Evolutionary conservation across 2,329 filamentous ascomycete species (phyloP).

Genomic region (Hirsutella thompsonii): DNA sequence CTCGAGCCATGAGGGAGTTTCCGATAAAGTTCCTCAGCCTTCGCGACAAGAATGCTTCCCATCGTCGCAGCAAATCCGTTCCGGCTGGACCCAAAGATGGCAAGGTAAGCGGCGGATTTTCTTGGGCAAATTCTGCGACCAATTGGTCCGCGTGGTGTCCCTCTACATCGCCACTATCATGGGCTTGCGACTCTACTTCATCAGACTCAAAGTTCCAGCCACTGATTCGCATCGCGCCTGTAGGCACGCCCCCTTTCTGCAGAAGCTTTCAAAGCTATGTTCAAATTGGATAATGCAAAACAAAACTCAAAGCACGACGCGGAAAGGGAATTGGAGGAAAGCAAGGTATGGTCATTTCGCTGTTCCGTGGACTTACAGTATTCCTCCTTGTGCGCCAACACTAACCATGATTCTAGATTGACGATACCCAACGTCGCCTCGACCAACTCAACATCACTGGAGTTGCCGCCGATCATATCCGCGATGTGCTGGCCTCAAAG

Average conservation of each 20-base stretch:
- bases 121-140: background rate
- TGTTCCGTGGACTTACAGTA: no score
- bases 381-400: no score
- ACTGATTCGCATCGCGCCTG: constrained; percentile 1
- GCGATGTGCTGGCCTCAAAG: constrained; percentile 42
- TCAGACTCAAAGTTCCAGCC: constrained; percentile 5
- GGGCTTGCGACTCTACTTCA: background rate
- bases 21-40: constrained; percentile 57
- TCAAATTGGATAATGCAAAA: constrained; percentile 46
- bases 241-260: constrained; percentile 39
- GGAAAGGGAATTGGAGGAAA: constrained; percentile 33
- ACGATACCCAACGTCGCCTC: constrained; percentile 24
- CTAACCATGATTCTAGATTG: constrained; percentile 20
- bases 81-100: constrained; percentile 28
- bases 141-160: background rate
- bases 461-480: constrained; percentile 43
- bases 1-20: constrained; percentile 36
- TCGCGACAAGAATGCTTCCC: constrained; percentile 48
- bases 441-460: constrained; percentile 31
- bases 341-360: constrained; percentile 19
- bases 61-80: constrained; percentile 41
- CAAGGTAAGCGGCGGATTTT: constrained; percentile 27
- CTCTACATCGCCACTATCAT: background rate
- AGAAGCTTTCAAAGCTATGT: constrained; percentile 50
- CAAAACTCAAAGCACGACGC: constrained; percentile 29